Evolutionary conservation across 306 rosid species (phyloP).

Genomic region (Cyamopsis tetragonoloba): DNA sequence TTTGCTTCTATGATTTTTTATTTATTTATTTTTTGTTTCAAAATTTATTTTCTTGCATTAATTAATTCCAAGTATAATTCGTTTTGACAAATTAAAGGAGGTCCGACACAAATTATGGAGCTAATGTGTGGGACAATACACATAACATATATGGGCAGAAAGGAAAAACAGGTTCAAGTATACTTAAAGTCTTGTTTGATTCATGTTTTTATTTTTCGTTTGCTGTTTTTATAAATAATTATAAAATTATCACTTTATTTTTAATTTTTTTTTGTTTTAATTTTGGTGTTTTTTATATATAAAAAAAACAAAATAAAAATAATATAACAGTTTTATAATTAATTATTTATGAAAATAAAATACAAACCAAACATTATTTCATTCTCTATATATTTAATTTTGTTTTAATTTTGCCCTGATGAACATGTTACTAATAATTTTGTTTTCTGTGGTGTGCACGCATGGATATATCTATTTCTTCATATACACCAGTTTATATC

Average conservation of each 20-base stretch:
- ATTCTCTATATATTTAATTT: no score
- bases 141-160: background rate
- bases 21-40: background rate
- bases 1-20: background rate
- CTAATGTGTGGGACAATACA: constrained; percentile 35
- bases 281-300: no score
- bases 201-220: no score
- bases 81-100: constrained; percentile 16
- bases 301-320: no score
- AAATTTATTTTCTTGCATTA: background rate
- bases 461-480: background rate
- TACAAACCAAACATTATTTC: no score
- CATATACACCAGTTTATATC: constrained; percentile 20
- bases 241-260: background rate
- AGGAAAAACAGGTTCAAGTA: constrained; percentile 23
- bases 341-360: no score
- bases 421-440: background rate
- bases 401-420: no score
- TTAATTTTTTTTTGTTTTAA: background rate
- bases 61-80: background rate
- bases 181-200: no score
- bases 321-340: no score
- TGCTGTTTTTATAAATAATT: no score
- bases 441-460: background rate
- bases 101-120: constrained; percentile 1